Evolutionary conservation across 2,329 filamentous ascomycete genomes (phyloP).

Genomic region (Aspergillus bombycis): DNA sequence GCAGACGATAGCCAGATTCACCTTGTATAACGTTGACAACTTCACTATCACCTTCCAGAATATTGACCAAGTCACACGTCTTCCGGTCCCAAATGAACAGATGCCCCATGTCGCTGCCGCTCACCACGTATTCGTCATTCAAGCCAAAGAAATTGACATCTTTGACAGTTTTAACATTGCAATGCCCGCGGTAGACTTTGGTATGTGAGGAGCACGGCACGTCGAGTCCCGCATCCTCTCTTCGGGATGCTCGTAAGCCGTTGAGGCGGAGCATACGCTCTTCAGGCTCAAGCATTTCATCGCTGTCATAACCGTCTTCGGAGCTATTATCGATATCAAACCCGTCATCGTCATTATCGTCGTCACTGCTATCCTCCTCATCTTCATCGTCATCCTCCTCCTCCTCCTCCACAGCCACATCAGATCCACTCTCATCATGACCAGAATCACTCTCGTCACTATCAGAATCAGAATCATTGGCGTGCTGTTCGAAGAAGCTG

Average conservation of each 20-base stretch:
- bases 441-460: constrained; percentile 7
- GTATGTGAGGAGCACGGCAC: constrained; percentile 61
- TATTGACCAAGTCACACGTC: constrained; percentile 63
- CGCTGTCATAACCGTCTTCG: constrained; percentile 36
- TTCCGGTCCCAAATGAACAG: constrained; percentile 72
- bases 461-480: not conserved
- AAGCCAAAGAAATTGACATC: constrained; percentile 71
- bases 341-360: constrained; percentile 24
- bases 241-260: constrained; percentile 52
- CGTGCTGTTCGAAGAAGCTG: constrained; percentile 8
- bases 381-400: constrained; percentile 33
- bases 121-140: constrained; percentile 70
- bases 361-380: constrained; percentile 26
- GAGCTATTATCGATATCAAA: constrained; percentile 36
- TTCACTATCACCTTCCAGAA: constrained; percentile 68
- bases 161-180: constrained; percentile 69
- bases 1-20: constrained; percentile 27
- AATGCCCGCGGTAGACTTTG: constrained; percentile 64
- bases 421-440: constrained; percentile 9
- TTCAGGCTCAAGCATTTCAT: constrained; percentile 34
- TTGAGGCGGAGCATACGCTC: constrained; percentile 51
- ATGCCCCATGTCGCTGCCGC: constrained; percentile 67
- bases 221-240: constrained; percentile 57
- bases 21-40: constrained; percentile 72
- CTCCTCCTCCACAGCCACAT: constrained; percentile 28